These are phyloP conservation scores for Excoecaria cochinchinensis DNA, from an alignment of 345 rosid species.

Conservation along the genomic window DNA sequence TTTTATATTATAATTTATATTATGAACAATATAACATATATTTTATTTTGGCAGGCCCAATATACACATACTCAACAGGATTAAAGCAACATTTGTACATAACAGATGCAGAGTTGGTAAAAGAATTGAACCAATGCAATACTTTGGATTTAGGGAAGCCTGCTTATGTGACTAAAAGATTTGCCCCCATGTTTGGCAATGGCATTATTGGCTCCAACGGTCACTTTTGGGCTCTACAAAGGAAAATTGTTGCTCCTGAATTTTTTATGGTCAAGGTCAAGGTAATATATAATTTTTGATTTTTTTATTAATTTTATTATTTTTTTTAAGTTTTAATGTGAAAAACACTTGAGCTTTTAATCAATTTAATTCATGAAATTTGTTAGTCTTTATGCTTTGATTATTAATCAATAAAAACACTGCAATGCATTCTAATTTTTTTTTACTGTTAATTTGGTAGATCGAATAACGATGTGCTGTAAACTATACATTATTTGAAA, in stretches of 20 bases:
- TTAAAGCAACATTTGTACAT: conserved; percentile 62
- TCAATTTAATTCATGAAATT: too few species aligned
- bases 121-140: conserved; percentile 61
- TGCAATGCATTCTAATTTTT: too few species aligned
- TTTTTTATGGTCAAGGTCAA: conserved; percentile 28
- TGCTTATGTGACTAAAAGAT: conserved; percentile 55
- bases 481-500: too few species aligned
- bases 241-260: conserved; percentile 26
- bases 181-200: conserved; percentile 63
- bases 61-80: conserved; percentile 75
- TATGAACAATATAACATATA: background rate
- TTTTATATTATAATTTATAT: too few species aligned
- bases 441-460: too few species aligned
- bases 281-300: background rate
- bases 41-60: conserved; percentile 35
- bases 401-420: too few species aligned
- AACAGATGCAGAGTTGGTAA: conserved; percentile 66
- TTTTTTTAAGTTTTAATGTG: too few species aligned
- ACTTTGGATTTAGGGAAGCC: conserved; percentile 69
- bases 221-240: conserved; percentile 22
- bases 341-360: too few species aligned
- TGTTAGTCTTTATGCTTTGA: too few species aligned
- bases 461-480: too few species aligned
- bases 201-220: conserved; percentile 57
- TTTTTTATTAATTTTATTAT: too few species aligned